Base-by-base conservation (phyloP, 495 filamentous ascomycete species). In the Penicillium lagena region DNA sequence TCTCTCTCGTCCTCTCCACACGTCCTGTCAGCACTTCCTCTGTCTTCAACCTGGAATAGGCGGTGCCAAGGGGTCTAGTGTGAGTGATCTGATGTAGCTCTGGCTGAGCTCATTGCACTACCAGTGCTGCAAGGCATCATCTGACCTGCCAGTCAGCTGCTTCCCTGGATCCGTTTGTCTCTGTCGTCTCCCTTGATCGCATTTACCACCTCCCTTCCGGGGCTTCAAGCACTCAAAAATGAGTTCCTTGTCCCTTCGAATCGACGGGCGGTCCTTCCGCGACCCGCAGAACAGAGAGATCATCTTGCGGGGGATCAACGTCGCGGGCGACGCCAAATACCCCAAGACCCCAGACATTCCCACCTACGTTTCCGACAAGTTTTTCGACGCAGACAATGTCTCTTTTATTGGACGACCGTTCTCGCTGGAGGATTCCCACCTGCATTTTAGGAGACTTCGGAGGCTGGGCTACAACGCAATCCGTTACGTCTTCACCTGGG, bases 401-500 rank as follows among this genome's bases (percentile, higher is more conserved):
- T 95, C 87, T 29, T 98, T 97, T 56, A 81, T 90, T 45, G 82
- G 78, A 29, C 79, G 89, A 12, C 93, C 93, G 0, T 98, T 98
- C 59, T 66, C 81, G 4, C 71, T 85, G 35, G 80, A 87, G 40
- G 89, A 96, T 31, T 88, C 93, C 1, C 83, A 89, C 52, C 72
- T 79, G 1, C 93, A 98, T 56, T 95, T 98, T 61, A 78, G 86
- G n/a, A 72, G 89, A 29, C 64, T 98, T 41, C 83, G 83, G 49
- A 85, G 83, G 49, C 95, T 79, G 72, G 93, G 93, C 7, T 98
- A 96, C 65, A 98, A 96, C 64, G 87, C 86, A 1, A 91, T 98
- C 40, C 77, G 93, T 55, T 98, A 98, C 59, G 76, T 98, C 47
- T 98, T 95, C 60, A 97, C 91, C 0, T 98, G 93, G 93, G 93